phyloP scores from a whole-genome alignment of 208 protist genomes.

The Acanthamoeba sp. region DNA sequence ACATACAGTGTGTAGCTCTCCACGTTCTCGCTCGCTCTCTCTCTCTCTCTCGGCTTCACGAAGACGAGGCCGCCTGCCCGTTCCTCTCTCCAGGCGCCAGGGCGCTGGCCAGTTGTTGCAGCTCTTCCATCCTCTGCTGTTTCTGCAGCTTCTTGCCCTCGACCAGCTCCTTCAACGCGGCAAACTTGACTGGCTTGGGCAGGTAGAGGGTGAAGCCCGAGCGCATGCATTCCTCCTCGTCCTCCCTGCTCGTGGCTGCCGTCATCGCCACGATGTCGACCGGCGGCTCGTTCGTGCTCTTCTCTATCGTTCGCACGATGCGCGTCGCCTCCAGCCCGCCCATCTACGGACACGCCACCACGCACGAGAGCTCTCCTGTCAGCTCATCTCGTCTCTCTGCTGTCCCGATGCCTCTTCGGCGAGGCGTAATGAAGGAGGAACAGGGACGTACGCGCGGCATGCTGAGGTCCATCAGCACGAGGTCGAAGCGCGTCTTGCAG shows the following conservation, averaged over 20 bases:
- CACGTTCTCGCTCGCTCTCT: background rate
- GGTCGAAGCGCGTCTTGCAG: slow-evolving; percentile 32
- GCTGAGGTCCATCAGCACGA: slow-evolving; percentile 79
- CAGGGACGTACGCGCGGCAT: slow-evolving; percentile 60
- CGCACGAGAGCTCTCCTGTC: background rate
- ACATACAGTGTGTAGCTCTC: background rate
- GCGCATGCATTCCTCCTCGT: slow-evolving; percentile 20
- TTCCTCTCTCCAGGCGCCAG: no score
- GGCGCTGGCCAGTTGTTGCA: background rate
- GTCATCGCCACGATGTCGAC: background rate
- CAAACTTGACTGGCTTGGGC: slow-evolving; percentile 19
- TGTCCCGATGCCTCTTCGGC: no score
- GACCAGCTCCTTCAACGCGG: background rate
- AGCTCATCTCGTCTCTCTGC: no score
- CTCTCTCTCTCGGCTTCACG: background rate
- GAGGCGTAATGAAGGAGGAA: background rate
- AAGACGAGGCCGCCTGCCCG: background rate
- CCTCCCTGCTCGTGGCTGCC: slow-evolving; percentile 6
- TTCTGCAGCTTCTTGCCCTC: background rate
- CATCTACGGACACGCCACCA: slow-evolving; percentile 51
- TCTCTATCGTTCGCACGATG: slow-evolving; percentile 38
- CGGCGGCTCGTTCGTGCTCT: background rate
- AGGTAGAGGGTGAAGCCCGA: slow-evolving; percentile 48
- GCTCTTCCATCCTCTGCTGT: background rate
- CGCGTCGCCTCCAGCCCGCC: slow-evolving; percentile 74